Evolutionary conservation across 352 stramenopile genomes (phyloP).

Genomic region (Pythium apleroticum): DNA sequence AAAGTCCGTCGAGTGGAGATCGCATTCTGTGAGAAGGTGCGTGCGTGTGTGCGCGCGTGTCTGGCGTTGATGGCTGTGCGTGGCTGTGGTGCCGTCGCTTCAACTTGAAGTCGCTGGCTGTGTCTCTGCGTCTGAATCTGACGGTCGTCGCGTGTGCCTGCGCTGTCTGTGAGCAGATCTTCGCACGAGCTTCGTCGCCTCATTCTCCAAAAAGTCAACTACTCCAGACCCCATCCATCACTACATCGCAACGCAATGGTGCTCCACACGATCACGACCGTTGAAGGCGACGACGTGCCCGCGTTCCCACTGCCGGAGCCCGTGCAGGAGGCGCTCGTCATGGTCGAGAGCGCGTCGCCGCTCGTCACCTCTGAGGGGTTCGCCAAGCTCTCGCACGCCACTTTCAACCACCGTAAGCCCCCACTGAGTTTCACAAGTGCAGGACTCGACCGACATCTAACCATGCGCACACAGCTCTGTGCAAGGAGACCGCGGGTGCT

Average conservation of each 20-base stretch:
- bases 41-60: not conserved
- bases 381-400: constrained; percentile 70
- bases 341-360: constrained; percentile 60
- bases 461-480: constrained; percentile 37
- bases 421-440: not conserved
- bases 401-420: constrained; percentile 75
- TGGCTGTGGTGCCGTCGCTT: constrained; percentile 4
- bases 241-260: constrained; percentile 23
- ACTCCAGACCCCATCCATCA: not conserved
- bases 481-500: constrained; percentile 63
- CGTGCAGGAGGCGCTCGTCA: constrained; percentile 58
- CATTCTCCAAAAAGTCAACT: constrained; percentile 2
- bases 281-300: constrained; percentile 44
- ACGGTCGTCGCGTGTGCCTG: constrained; percentile 4
- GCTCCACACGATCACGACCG: constrained; percentile 50
- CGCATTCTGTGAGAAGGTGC: not conserved
- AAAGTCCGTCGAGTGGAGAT: not conserved
- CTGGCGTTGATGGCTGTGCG: not conserved
- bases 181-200: constrained; percentile 1
- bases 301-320: constrained; percentile 37
- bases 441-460: not conserved
- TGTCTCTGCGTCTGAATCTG: not conserved
- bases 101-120: not conserved
- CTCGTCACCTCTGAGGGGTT: constrained; percentile 57
- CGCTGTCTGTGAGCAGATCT: constrained; percentile 5